phyloP scores from a whole-genome alignment of 345 rosid species.

The Syzygium aqueum region DNA sequence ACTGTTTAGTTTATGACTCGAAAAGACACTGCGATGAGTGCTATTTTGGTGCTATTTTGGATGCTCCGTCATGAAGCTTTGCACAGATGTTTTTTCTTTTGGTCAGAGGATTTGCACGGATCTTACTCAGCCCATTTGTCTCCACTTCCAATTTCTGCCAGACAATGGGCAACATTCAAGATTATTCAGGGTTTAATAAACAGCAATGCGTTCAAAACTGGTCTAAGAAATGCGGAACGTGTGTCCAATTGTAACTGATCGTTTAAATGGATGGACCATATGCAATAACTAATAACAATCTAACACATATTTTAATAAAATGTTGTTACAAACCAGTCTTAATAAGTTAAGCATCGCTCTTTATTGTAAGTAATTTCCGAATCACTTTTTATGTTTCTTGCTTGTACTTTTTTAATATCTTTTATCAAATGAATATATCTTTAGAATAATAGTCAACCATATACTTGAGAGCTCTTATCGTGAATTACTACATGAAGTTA shows the following conservation, averaged over 20 bases:
- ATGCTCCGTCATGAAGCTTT: neutral
- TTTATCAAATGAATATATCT: neutral
- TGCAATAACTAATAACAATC: neutral
- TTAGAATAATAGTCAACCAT: neutral
- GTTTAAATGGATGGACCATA: neutral
- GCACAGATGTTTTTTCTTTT: neutral
- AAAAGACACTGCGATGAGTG: neutral
- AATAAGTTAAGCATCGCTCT: neutral
- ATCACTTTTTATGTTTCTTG: neutral
- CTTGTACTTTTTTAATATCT: neutral
- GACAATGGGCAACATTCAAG: neutral
- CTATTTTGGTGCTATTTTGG: neutral
- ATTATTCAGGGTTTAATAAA: neutral
- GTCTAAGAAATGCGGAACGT: neutral
- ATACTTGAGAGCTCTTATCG: neutral
- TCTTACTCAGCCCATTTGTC: neutral
- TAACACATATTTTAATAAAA: neutral
- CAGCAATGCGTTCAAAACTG: neutral
- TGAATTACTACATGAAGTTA: neutral
- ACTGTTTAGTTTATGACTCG: neutral
- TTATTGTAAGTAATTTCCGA: neutral
- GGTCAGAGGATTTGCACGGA: neutral
- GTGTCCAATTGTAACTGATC: rapidly evolving
- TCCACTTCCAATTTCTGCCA: neutral
- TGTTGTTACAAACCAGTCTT: neutral